Evolutionary conservation across 345 rosid genomes (phyloP).

Genomic region (Microcos paniculata): DNA sequence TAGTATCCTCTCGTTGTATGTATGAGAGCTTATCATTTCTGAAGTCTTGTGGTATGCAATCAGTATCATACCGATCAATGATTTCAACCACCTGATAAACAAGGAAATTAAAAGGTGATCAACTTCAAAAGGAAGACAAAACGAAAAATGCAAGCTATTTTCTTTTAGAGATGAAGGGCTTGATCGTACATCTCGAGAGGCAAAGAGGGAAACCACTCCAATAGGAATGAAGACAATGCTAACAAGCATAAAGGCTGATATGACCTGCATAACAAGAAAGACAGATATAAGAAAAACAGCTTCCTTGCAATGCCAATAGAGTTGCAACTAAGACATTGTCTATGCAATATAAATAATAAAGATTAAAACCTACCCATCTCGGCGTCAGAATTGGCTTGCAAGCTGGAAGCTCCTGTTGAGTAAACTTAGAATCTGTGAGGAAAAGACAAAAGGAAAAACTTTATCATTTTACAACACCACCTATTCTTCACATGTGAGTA

Average conservation of each 20-base stretch:
- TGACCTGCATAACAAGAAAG: constrained; percentile 54
- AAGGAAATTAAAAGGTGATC: constrained; percentile 18
- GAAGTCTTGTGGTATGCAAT: constrained; percentile 54
- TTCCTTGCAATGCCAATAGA: not conserved
- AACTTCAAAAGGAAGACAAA: not conserved
- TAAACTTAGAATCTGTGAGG: constrained; percentile 81
- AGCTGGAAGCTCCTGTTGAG: constrained; percentile 98
- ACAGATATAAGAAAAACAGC: not conserved
- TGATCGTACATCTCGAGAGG: constrained; percentile 79
- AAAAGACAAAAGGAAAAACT: not conserved
- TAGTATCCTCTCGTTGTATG: too few relatives aligned
- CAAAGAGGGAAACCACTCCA: constrained; percentile 85
- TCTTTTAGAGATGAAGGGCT: not conserved
- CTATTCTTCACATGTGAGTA: too few relatives aligned
- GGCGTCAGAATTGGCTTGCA: constrained; percentile 99
- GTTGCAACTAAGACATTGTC: not conserved
- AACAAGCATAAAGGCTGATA: constrained; percentile 81
- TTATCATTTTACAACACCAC: too few relatives aligned
- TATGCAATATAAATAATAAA: not conserved
- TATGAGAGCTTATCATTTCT: constrained; percentile 55
- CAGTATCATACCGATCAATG: constrained; percentile 71
- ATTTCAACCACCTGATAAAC: constrained; percentile 81
- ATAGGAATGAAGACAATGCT: constrained; percentile 93
- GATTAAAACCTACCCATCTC: constrained; percentile 60
- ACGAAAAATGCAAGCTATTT: constrained; percentile 4